Evolutionary conservation across 2,329 filamentous ascomycete genomes (phyloP).

Genomic region (Xylariaceae sp.): DNA sequence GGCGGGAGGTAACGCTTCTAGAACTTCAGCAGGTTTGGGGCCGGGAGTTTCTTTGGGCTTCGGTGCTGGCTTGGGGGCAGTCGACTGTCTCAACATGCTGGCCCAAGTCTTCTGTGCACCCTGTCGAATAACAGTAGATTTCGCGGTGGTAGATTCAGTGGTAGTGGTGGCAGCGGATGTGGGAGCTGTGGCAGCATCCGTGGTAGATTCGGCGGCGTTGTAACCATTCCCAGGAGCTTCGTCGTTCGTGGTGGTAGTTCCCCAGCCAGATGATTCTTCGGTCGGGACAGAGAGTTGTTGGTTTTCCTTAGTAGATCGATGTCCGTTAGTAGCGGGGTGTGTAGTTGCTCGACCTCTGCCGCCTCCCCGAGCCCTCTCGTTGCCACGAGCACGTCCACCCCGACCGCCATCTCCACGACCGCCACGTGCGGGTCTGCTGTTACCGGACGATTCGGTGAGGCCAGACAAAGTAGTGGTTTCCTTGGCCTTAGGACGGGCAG

Average conservation of each 20-base stretch:
- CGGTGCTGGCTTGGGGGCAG: conserved; percentile 59
- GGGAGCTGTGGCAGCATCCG: conserved; percentile 34
- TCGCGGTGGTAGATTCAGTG: conserved; percentile 37
- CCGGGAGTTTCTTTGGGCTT: conserved; percentile 55
- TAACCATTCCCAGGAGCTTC: conserved; percentile 47
- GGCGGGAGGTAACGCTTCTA: conserved; percentile 49
- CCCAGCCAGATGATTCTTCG: conserved; percentile 69
- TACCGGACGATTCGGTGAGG: conserved; percentile 52
- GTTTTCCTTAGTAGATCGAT: conserved; percentile 59
- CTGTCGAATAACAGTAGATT: conserved; percentile 41
- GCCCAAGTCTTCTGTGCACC: conserved; percentile 68
- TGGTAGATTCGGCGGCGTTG: conserved; percentile 45
- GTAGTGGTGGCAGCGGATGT: conserved; percentile 36
- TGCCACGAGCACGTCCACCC: conserved; percentile 45
- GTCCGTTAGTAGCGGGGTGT: conserved; percentile 62
- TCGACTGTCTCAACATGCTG: conserved; percentile 69
- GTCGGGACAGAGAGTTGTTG: conserved; percentile 66
- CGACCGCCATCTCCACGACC: conserved; percentile 53
- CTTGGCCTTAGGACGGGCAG: conserved; percentile 72
- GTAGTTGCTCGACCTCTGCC: conserved; percentile 67
- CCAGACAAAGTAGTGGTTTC: conserved; percentile 57
- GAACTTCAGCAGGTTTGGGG: conserved; percentile 49
- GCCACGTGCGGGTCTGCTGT: conserved; percentile 58
- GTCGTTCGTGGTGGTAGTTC: conserved; percentile 46
- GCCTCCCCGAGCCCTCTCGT: conserved; percentile 64